Evolutionary conservation across 2,329 filamentous ascomycete species (phyloP).

Genomic region (Botryotinia calthae): DNA sequence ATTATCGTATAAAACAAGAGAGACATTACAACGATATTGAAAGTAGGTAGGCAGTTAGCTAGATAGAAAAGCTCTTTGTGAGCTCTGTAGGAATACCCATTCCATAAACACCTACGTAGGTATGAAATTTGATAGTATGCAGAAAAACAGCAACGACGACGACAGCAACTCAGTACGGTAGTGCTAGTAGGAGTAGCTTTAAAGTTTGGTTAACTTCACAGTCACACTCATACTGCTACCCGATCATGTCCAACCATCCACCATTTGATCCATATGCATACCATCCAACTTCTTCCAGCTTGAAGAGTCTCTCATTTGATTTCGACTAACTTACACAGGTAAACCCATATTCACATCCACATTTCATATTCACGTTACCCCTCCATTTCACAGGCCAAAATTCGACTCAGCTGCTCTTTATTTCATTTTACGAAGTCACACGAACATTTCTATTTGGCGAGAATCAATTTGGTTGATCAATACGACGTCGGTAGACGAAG

Average conservation of each 20-base stretch:
- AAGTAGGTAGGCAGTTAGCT: neutral
- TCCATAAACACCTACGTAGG: neutral
- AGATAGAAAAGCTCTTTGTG: too few species aligned
- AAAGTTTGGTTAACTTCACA: neutral
- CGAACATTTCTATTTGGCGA: slow-evolving; percentile 9
- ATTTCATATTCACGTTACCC: neutral
- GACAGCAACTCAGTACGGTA: neutral
- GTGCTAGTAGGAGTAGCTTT: neutral
- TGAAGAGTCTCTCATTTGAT: neutral
- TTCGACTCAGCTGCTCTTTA: slow-evolving; percentile 8
- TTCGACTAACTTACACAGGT: neutral
- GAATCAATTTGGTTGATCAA: neutral
- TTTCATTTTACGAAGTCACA: slow-evolving; percentile 14
- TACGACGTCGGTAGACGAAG: neutral
- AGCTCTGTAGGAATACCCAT: neutral
- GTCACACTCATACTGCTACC: neutral
- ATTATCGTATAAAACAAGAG: neutral
- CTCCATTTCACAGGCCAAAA: neutral
- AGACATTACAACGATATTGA: neutral
- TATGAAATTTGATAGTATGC: neutral
- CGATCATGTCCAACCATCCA: neutral
- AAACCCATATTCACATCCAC: slow-evolving; percentile 4
- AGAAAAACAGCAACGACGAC: neutral
- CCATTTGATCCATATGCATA: neutral
- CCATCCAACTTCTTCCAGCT: neutral